Evolutionary conservation across 1,139 yeast species (phyloP).

Genomic region (Geotrichum klebahnii): DNA sequence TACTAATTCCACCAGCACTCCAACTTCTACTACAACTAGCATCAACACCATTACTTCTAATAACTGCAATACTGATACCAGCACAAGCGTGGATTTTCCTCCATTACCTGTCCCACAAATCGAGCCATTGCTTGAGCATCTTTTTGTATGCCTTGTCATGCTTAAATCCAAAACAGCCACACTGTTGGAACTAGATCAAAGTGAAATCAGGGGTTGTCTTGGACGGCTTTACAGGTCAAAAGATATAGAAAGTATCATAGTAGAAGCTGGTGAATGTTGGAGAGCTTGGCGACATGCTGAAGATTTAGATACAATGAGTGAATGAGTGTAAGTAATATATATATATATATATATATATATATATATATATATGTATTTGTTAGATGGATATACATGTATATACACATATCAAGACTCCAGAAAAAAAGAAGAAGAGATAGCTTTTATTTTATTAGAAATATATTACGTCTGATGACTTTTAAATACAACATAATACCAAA

Average conservation of each 20-base stretch:
- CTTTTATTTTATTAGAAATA: no score
- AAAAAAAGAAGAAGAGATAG: no score
- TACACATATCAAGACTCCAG: no score
- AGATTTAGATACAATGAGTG: conserved; percentile 12
- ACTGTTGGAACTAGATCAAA: conserved; percentile 80
- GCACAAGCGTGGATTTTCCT: neutral
- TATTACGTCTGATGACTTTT: no score
- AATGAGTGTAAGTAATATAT: neutral
- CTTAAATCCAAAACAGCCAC: conserved; percentile 75
- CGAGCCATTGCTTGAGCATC: conserved; percentile 65
- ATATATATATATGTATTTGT: no score
- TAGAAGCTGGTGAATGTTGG: conserved; percentile 86
- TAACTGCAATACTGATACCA: neutral
- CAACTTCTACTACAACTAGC: neutral
- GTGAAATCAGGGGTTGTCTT: conserved; percentile 78
- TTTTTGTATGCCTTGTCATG: conserved; percentile 73
- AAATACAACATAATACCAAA: no score
- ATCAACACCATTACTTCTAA: conserved; percentile 17
- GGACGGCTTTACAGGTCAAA: conserved; percentile 48
- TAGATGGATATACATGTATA: no score
- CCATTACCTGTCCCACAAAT: neutral
- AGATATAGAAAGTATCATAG: conserved; percentile 65
- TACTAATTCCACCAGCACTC: neutral
- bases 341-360: neutral
- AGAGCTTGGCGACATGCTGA: conserved; percentile 69